phyloP scores from a whole-genome alignment of 345 rosid genomes.

The Citrus mangshanensis region DNA sequence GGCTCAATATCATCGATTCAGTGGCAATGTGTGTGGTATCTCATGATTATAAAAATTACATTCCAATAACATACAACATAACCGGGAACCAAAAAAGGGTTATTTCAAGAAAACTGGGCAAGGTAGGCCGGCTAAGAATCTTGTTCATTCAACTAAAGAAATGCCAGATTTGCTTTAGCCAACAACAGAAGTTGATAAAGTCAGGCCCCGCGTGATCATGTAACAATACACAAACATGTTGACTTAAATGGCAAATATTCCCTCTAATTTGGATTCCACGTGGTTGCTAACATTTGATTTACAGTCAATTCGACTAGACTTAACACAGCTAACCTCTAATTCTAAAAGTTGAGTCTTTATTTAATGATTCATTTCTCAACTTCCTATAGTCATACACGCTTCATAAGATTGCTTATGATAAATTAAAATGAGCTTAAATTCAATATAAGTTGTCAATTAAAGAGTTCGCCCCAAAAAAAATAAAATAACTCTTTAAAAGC shows the following conservation, averaged over 20 bases:
- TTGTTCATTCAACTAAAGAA: neutral
- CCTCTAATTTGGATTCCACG: neutral
- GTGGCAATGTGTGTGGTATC: neutral
- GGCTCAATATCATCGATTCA: neutral
- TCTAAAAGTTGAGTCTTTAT: neutral
- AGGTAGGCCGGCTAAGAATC: neutral
- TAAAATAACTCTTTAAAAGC: no score
- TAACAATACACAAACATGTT: neutral
- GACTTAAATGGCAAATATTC: conserved; percentile 2
- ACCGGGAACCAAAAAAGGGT: no score
- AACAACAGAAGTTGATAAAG: neutral
- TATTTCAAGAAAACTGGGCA: neutral
- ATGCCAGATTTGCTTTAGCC: neutral
- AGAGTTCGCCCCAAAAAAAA: neutral
- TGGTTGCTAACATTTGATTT: neutral
- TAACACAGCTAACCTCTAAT: neutral
- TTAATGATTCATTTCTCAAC: neutral
- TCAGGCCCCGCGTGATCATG: neutral
- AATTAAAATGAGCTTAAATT: no score
- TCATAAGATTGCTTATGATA: neutral
- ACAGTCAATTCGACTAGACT: neutral
- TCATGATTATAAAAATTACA: neutral
- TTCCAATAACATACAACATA: neutral
- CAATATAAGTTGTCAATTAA: neutral
- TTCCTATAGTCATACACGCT: neutral